These are phyloP conservation scores for Umbellularia californica DNA, from an alignment of 164 flowering plant species.

Conservation along the genomic window DNA sequence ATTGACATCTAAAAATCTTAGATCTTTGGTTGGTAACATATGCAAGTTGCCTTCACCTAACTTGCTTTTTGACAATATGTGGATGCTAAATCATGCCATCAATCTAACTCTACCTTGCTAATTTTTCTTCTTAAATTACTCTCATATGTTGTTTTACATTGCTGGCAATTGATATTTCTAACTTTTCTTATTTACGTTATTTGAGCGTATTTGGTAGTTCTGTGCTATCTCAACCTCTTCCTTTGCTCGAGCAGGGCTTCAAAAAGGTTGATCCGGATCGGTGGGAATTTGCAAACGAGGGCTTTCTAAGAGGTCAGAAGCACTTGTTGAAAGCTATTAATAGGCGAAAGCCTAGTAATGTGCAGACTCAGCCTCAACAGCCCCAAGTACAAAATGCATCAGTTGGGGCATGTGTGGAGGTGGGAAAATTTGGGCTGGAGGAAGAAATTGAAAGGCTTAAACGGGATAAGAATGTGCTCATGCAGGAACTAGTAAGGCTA, in stretches of 20 bases:
- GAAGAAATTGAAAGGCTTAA: constrained; percentile 64
- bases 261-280: constrained; percentile 60
- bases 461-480: constrained; percentile 66
- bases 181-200: neutral
- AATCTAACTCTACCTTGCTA: neutral
- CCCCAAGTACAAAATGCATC: constrained; percentile 32
- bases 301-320: constrained; percentile 41
- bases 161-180: neutral
- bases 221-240: neutral
- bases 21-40: too few species aligned
- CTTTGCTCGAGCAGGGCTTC: constrained; percentile 45
- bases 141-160: neutral
- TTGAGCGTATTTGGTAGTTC: neutral
- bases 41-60: too few species aligned
- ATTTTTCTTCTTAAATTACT: too few species aligned
- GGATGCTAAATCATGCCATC: neutral
- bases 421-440: constrained; percentile 62
- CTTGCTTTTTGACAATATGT: too few species aligned
- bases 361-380: constrained; percentile 23
- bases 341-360: constrained; percentile 35
- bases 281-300: constrained; percentile 48
- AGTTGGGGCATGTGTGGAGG: constrained; percentile 55
- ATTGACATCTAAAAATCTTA: too few species aligned
- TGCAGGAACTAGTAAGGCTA: constrained; percentile 71
- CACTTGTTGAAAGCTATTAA: constrained; percentile 34